Conservation (phyloP, 2,329 filamentous ascomycete species). For the Ophiognomonia clavigignenti-juglandacearum region DNA sequence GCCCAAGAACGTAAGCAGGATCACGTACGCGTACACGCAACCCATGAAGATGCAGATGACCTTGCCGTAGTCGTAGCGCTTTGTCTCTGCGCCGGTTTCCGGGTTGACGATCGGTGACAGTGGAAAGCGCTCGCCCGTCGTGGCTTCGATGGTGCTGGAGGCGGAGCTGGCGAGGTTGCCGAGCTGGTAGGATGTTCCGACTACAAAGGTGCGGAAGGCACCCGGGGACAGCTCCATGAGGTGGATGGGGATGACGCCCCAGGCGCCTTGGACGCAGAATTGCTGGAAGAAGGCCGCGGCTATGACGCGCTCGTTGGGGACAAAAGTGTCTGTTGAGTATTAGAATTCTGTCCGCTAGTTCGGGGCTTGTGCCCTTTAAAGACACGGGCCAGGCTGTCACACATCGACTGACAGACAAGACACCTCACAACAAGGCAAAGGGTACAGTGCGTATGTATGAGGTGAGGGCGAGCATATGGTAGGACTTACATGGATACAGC, state of each 20-base stretch:
- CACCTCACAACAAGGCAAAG: no score
- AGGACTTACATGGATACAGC: slow-evolving; percentile 80
- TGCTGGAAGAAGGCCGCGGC: slow-evolving; percentile 82
- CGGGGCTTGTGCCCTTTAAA: no score
- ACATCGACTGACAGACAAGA: no score
- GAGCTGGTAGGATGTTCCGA: slow-evolving; percentile 71
- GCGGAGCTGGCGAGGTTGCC: slow-evolving; percentile 69
- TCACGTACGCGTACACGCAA: slow-evolving; percentile 65
- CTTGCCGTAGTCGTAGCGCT: slow-evolving; percentile 69
- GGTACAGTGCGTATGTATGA: no score
- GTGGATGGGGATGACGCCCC: slow-evolving; percentile 73
- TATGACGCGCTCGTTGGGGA: slow-evolving; percentile 57
- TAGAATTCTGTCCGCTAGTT: no score
- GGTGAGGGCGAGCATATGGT: no score
- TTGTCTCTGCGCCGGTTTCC: slow-evolving; percentile 33
- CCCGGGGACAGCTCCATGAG: slow-evolving; percentile 72
- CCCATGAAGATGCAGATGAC: slow-evolving; percentile 92
- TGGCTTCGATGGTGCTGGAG: slow-evolving; percentile 71
- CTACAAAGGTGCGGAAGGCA: slow-evolving; percentile 68
- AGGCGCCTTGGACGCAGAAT: slow-evolving; percentile 72
- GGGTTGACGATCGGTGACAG: slow-evolving; percentile 40
- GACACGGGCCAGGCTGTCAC: no score
- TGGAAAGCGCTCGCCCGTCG: slow-evolving; percentile 70
- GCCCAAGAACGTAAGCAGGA: slow-evolving; percentile 58
- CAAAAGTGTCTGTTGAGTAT: no score